Evolutionary conservation across 106 monocot species (phyloP).

Genomic region (Acanthochlamys bracteata): DNA sequence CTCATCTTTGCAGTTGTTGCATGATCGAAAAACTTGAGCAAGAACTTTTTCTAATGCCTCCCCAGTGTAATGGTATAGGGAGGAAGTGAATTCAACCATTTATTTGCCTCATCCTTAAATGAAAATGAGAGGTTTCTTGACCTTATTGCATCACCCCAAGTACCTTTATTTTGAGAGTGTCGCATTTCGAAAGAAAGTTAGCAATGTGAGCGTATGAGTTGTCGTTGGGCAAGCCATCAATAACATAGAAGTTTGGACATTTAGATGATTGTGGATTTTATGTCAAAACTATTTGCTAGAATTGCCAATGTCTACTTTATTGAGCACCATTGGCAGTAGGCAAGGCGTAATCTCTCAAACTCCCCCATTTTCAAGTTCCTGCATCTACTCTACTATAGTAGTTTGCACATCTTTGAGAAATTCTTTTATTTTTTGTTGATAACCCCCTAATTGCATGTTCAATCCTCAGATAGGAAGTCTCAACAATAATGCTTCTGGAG

Average conservation of each 20-base stretch:
- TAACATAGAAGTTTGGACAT: background rate
- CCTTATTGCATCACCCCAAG: background rate
- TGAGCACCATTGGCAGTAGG: background rate
- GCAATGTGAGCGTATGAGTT: background rate
- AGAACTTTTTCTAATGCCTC: background rate
- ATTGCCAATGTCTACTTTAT: background rate
- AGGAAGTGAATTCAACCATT: constrained; percentile 1
- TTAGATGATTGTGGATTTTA: background rate
- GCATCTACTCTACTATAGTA: background rate
- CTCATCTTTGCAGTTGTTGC: constrained; percentile 1
- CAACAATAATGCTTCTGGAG: background rate
- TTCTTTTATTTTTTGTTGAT: background rate
- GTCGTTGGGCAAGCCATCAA: background rate
- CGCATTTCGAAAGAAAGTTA: background rate
- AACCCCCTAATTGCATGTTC: background rate
- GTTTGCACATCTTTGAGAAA: no score
- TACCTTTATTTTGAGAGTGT: background rate
- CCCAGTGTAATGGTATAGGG: background rate
- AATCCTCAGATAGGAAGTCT: background rate
- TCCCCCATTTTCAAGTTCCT: background rate
- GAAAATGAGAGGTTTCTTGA: background rate
- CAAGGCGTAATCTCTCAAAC: background rate
- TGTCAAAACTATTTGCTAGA: background rate
- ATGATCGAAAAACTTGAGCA: background rate
- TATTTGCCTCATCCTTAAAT: background rate